These are phyloP conservation scores for Pseudocercospora crystallina DNA, from an alignment of 2,329 filamentous ascomycete species.

Conservation along the genomic window DNA sequence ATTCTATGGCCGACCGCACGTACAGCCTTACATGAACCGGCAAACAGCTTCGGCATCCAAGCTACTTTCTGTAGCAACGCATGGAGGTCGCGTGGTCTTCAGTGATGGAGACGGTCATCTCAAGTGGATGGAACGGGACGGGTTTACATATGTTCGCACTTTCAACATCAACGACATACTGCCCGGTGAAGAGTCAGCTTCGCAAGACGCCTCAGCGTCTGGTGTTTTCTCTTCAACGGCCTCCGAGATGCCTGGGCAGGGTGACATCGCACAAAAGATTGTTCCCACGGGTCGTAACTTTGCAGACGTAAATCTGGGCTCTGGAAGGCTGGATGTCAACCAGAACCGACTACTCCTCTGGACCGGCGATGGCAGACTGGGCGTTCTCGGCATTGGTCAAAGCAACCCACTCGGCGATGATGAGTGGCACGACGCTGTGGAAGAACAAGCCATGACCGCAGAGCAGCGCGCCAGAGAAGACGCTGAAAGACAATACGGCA, in stretches of 20 bases:
- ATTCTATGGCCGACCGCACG: conserved; percentile 64
- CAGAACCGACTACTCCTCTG: conserved; percentile 74
- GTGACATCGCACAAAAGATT: conserved; percentile 79
- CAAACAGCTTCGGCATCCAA: conserved; percentile 80
- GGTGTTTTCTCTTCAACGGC: conserved; percentile 29
- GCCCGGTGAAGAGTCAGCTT: not conserved
- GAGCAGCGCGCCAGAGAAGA: conserved; percentile 53
- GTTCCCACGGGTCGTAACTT: conserved; percentile 50
- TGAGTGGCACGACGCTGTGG: conserved; percentile 34
- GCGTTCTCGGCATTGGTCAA: conserved; percentile 59
- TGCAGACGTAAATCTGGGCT: not conserved
- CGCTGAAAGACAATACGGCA: conserved; percentile 62
- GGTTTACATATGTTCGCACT: conserved; percentile 54
- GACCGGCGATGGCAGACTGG: conserved; percentile 79
- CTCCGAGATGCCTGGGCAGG: conserved; percentile 38
- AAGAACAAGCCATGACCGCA: conserved; percentile 44
- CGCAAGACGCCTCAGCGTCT: conserved; percentile 20
- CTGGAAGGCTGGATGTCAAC: conserved; percentile 30
- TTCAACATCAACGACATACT: conserved; percentile 56
- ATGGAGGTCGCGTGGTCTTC: conserved; percentile 78
- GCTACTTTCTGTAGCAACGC: conserved; percentile 74
- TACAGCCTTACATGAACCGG: conserved; percentile 65
- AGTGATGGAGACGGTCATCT: conserved; percentile 81
- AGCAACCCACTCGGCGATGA: conserved; percentile 37
- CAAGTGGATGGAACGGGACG: conserved; percentile 90